These are phyloP conservation scores for Talaromyces sp. DNA, from an alignment of 2,329 filamentous ascomycete genomes.

Conservation along the genomic window DNA sequence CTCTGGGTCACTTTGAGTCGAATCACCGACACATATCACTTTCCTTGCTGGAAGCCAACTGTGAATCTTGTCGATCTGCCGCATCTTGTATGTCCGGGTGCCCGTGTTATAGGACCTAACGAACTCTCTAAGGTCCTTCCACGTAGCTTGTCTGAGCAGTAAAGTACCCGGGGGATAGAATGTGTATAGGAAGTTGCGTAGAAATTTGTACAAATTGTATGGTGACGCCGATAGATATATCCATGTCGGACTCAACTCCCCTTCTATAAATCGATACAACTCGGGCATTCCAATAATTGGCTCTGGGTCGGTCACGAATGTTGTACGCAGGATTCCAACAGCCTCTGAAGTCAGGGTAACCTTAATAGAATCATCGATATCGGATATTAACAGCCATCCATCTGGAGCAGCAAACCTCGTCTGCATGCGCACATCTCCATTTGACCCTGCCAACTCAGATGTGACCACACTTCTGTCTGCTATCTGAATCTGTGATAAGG, in stretches of 20 bases:
- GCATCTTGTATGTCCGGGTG: slow-evolving; percentile 80
- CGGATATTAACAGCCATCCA: slow-evolving; percentile 82
- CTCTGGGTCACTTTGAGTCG: slow-evolving; percentile 86
- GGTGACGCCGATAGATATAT: slow-evolving; percentile 94
- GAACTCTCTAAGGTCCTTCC: slow-evolving; percentile 77
- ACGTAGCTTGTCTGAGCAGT: slow-evolving; percentile 77
- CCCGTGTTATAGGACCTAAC: slow-evolving; percentile 72
- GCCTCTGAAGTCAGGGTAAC: slow-evolving; percentile 76
- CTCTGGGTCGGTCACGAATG: slow-evolving; percentile 70
- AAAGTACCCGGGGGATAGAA: slow-evolving; percentile 74
- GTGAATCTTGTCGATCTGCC: slow-evolving; percentile 71
- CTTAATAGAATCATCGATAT: slow-evolving; percentile 96
- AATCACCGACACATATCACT: slow-evolving; percentile 83
- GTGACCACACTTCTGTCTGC: slow-evolving; percentile 45
- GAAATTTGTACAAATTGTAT: slow-evolving; percentile 88
- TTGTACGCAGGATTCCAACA: slow-evolving; percentile 73
- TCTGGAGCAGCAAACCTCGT: slow-evolving; percentile 70
- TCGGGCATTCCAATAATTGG: slow-evolving; percentile 78
- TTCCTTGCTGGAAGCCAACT: slow-evolving; percentile 71
- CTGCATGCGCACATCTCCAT: slow-evolving; percentile 53
- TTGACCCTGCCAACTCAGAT: slow-evolving; percentile 19
- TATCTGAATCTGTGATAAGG: slow-evolving; percentile 36
- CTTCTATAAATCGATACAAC: slow-evolving; percentile 65
- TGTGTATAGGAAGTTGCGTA: slow-evolving; percentile 65
- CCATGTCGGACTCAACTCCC: slow-evolving; percentile 62